These are phyloP conservation scores for Prunus campanulata DNA, from an alignment of 306 rosid genomes.

Conservation along the genomic window DNA sequence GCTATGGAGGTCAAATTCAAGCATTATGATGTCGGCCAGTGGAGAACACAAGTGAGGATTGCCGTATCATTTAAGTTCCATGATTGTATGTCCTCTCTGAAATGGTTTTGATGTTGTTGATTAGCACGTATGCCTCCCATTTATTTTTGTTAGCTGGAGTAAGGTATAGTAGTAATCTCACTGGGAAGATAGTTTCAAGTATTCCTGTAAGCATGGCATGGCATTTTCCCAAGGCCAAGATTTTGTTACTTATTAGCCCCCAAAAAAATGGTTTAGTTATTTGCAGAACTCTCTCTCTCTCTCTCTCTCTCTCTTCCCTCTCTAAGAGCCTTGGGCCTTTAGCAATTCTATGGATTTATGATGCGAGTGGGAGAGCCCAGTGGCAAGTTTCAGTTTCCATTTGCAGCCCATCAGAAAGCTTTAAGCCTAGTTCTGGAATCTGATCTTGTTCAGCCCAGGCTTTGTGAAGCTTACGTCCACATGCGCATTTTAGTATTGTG, in stretches of 20 bases:
- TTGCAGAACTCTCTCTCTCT: background rate
- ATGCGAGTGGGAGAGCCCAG: too few relatives aligned
- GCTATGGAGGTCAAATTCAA: constrained; percentile 81
- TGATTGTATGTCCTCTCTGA: background rate
- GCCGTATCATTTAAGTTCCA: background rate
- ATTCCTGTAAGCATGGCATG: background rate
- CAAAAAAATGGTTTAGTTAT: too few relatives aligned
- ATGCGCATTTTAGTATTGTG: background rate
- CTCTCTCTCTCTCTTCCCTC: background rate
- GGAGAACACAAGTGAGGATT: background rate
- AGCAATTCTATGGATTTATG: too few relatives aligned
- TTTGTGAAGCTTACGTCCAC: background rate
- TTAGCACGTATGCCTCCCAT: background rate
- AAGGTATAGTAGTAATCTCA: background rate
- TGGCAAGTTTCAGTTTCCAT: too few relatives aligned
- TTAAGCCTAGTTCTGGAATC: background rate
- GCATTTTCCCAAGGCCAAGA: constrained; percentile 14
- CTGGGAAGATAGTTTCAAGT: background rate
- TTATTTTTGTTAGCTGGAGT: background rate
- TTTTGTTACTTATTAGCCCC: background rate
- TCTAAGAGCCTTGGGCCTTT: background rate
- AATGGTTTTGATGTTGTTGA: background rate
- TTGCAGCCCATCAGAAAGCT: background rate
- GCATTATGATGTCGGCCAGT: constrained; percentile 35
- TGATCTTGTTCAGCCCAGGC: background rate